phyloP scores from a whole-genome alignment of 106 monocot species.

The Dendrobium chrysotoxum region DNA sequence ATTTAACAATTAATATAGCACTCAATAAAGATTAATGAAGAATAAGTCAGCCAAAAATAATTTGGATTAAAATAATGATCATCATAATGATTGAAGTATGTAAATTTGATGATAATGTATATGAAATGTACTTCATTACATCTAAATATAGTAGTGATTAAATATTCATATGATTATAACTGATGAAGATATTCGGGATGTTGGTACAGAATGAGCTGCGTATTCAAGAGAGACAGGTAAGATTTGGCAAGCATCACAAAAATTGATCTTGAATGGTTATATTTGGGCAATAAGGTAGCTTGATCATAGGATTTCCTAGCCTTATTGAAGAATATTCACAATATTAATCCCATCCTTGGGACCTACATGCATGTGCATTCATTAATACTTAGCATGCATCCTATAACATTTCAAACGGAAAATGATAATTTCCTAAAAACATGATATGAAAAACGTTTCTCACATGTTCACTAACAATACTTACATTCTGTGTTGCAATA shows the following conservation, averaged over 20 bases:
- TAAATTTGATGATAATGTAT: no score
- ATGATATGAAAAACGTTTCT: neutral
- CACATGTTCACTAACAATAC: conserved; percentile 11
- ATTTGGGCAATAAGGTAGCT: neutral
- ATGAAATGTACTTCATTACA: no score
- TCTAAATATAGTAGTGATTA: no score
- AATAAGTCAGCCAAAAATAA: no score
- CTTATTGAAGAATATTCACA: neutral
- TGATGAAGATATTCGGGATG: neutral
- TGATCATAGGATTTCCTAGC: neutral
- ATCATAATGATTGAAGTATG: no score
- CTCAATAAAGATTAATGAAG: no score
- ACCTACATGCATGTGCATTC: neutral
- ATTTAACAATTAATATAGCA: no score
- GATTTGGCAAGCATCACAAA: neutral
- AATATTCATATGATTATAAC: neutral
- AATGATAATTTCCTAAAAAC: neutral
- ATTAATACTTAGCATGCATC: neutral
- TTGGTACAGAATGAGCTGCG: neutral
- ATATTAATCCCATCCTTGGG: neutral
- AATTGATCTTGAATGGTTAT: neutral
- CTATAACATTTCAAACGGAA: neutral
- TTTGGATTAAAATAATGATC: no score
- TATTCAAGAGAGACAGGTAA: neutral
- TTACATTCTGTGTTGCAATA: conserved; percentile 89